Evolutionary conservation across 352 stramenopile genomes (phyloP).

Genomic region (Phytophthora melonis): DNA sequence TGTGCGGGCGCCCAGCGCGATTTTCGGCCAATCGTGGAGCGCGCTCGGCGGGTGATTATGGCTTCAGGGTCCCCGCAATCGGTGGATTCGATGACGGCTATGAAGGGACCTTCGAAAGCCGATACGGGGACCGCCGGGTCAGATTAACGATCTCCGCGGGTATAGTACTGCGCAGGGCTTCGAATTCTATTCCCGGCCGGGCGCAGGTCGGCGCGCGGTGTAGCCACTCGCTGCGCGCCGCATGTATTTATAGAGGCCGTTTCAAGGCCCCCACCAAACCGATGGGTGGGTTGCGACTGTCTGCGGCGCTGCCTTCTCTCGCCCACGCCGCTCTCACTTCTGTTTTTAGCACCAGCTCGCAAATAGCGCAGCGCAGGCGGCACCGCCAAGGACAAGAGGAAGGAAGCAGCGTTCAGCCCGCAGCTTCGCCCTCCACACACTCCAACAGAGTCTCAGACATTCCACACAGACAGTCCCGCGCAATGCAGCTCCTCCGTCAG

Average conservation of each 20-base stretch:
- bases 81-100: slow-evolving; percentile 13
- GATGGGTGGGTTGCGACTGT: slow-evolving; percentile 30
- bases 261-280: slow-evolving; percentile 4
- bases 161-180: neutral
- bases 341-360: slow-evolving; percentile 38
- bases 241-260: slow-evolving; percentile 12
- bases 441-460: neutral
- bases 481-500: slow-evolving; percentile 36
- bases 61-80: slow-evolving; percentile 23
- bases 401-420: neutral
- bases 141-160: neutral
- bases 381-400: slow-evolving; percentile 24
- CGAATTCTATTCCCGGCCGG: neutral
- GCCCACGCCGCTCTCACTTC: slow-evolving; percentile 28
- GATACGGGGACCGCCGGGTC: neutral
- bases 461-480: slow-evolving; percentile 12
- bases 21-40: no score
- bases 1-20: neutral
- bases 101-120: neutral
- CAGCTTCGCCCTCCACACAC: neutral
- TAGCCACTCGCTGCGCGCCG: neutral
- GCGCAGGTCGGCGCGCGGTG: neutral
- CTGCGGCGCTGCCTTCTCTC: slow-evolving; percentile 17
- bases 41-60: slow-evolving; percentile 22
- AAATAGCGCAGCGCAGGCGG: slow-evolving; percentile 7